These are phyloP conservation scores for Cucumis cinereus DNA, from an alignment of 306 rosid species.

Conservation along the genomic window DNA sequence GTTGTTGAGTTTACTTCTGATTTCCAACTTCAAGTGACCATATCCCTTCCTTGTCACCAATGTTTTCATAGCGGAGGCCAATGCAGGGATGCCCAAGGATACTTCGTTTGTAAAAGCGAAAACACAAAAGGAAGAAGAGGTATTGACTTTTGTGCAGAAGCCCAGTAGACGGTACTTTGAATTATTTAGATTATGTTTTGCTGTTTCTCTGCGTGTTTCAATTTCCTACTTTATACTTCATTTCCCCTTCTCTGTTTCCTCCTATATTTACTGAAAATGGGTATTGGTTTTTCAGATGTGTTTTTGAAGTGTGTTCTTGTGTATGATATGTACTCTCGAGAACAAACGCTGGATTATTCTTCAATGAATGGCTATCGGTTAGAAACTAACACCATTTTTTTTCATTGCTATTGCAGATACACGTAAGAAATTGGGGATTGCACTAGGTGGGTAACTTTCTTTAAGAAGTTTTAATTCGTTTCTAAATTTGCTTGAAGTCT, in stretches of 20 bases:
- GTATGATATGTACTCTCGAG: neutral
- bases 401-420: slow-evolving; percentile 16
- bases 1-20: neutral
- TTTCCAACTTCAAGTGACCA: slow-evolving; percentile 1
- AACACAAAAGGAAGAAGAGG: neutral
- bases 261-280: neutral
- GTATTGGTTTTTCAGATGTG: neutral
- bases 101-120: neutral
- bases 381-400: neutral
- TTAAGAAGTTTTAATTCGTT: neutral
- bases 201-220: neutral
- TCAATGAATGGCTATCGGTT: neutral
- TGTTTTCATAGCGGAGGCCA: neutral
- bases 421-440: neutral
- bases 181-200: neutral
- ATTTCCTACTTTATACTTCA: neutral
- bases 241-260: neutral
- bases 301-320: neutral
- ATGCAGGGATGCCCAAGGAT: neutral
- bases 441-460: slow-evolving; percentile 28
- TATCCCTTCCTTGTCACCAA: neutral
- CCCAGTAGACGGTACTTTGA: neutral
- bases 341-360: neutral
- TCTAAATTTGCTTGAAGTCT: neutral
- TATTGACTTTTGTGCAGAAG: neutral